Conservation (phyloP, 2,329 filamentous ascomycete species). For the Hymenoscyphus fructigenus region DNA sequence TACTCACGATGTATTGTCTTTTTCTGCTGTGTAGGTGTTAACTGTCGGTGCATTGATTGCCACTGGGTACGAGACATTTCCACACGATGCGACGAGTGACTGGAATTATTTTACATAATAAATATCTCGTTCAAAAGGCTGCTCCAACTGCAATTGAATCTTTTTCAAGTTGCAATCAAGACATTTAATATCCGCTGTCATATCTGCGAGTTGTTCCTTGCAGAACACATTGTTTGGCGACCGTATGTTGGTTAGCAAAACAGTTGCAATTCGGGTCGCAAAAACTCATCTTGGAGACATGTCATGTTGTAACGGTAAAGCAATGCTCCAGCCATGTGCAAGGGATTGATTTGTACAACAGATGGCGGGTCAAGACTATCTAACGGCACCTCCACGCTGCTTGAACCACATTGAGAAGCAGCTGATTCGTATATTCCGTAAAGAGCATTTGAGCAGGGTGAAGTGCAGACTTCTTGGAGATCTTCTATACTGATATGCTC, state of each 20-base stretch:
- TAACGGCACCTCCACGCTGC: not conserved
- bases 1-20: not conserved
- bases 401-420: not conserved
- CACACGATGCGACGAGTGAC: not conserved
- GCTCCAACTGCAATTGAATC: not conserved
- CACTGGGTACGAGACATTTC: constrained; percentile 1
- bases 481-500: not conserved
- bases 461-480: constrained; percentile 4
- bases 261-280: not conserved
- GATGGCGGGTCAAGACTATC: not conserved
- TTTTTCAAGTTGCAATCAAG: constrained; percentile 7
- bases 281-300: constrained; percentile 6
- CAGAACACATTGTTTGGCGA: not conserved
- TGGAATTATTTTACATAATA: not conserved
- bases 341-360: not conserved
- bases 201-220: constrained; percentile 1
- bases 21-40: no score
- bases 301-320: constrained; percentile 6
- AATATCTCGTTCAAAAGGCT: not conserved
- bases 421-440: not conserved
- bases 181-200: constrained; percentile 2
- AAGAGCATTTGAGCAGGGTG: not conserved
- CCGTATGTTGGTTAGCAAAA: constrained; percentile 1
- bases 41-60: not conserved
- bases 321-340: constrained; percentile 1